Conservation (phyloP, 805 yeast species). For the Debaryomyces maramus region DNA sequence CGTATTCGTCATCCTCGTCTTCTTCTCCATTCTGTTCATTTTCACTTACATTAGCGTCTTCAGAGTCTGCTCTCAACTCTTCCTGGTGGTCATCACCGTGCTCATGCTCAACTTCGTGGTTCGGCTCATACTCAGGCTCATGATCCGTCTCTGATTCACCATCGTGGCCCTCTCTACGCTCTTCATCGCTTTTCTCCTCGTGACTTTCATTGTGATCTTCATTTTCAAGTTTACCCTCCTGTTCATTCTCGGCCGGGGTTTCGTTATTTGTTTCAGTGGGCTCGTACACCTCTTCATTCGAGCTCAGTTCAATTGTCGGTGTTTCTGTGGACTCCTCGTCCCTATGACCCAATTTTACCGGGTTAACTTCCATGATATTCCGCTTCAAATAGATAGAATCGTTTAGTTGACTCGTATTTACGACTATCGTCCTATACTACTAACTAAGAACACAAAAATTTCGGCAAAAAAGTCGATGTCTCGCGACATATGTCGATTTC, state of each 20-base stretch:
- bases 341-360: constrained; percentile 6
- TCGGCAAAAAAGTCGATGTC: too few relatives aligned
- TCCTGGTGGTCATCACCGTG: constrained; percentile 1
- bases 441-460: too few relatives aligned
- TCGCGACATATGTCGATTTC: too few relatives aligned
- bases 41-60: not conserved
- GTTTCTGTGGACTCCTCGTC: too few relatives aligned
- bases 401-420: too few relatives aligned
- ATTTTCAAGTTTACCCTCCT: not conserved
- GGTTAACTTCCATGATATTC: constrained; percentile 6
- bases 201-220: not conserved
- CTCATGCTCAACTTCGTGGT: constrained; percentile 8
- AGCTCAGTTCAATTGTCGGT: too few relatives aligned
- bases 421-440: too few relatives aligned
- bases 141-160: constrained; percentile 9
- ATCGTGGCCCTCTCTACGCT: constrained; percentile 10
- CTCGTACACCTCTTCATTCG: constrained; percentile 4
- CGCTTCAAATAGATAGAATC: too few relatives aligned
- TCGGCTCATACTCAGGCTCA: constrained; percentile 5
- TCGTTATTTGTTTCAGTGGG: not conserved
- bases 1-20: constrained; percentile 9
- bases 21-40: constrained; percentile 1
- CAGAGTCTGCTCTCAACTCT: not conserved
- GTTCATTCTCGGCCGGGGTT: not conserved
- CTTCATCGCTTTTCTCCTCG: constrained; percentile 1